A percentile compares a stretch with the other conserved stretches of the same genome.
Evolutionary conservation across 164 flowering plant species (phyloP).

Genomic region (Annona squamosa): DNA sequence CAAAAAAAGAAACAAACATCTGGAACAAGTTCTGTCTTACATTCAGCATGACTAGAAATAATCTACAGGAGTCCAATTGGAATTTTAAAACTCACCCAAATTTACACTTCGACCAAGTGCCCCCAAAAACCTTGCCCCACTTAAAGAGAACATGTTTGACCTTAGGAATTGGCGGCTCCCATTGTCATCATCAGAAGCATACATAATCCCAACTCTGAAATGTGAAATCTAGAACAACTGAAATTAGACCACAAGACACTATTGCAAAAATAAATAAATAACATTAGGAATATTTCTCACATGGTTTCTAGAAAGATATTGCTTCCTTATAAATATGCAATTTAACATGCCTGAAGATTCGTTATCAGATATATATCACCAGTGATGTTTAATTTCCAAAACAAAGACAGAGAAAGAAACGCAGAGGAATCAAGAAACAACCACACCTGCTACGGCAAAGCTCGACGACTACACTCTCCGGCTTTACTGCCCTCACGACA

Average conservation of each 20-base stretch:
- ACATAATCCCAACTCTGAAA: conserved; percentile 99
- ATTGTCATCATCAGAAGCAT: conserved; percentile 30
- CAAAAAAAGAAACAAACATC: no score
- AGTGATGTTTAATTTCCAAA: not conserved
- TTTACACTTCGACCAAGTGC: conserved; percentile 82
- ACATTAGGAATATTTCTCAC: no score
- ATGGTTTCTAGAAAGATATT: no score
- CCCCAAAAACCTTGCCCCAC: conserved; percentile 71
- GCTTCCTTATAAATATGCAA: no score
- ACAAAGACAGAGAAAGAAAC: not conserved
- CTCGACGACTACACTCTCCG: conserved; percentile 93
- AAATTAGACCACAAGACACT: conserved; percentile 30
- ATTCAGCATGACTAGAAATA: not conserved
- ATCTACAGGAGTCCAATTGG: not conserved
- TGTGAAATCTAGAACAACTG: conserved; percentile 47
- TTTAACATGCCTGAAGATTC: no score
- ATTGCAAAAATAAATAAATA: not conserved
- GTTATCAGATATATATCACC: no score
- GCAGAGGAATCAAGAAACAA: not conserved
- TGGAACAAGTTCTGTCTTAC: not conserved
- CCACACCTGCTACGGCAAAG: conserved; percentile 94
- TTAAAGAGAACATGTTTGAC: conserved; percentile 72
- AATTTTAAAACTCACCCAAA: conserved; percentile 43
- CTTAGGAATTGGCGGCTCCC: conserved; percentile 31
- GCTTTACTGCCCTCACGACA: conserved; percentile 56